Base-by-base conservation (phyloP, 148 eudicot genomes). In the Polygonum aviculare region DNA sequence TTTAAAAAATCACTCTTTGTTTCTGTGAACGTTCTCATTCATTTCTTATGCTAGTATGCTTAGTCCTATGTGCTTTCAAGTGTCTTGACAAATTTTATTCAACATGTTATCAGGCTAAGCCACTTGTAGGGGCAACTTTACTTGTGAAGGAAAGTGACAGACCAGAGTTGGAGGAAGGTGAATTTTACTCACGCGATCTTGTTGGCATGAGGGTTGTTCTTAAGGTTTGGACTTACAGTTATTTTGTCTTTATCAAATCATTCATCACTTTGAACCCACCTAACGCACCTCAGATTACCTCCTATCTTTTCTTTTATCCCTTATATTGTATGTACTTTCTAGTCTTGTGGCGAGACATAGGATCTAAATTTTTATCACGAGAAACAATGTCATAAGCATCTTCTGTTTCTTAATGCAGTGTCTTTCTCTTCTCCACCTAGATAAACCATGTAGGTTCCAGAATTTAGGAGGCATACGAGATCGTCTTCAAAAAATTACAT, bases 121-220 rank as follows among this genome's bases (percentile, higher is more conserved):
- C 84, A 76, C 92, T 94, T 79, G 89, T 91, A 52, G 98, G 98
- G 59, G 84, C 97, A 59, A 79, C 90, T 67, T 82, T 94, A 82
- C 87, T 94, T 75, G 93, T 88, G 36, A 83, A 78, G 62, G 88
- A 87, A 77, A 87, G 77, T 79, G 93, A 92, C 79, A 90, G 86
- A 83, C 98, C 98, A 48, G 87, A 82, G 74, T 76, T 94, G 81
- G 92, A 94, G 80, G 98, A 94, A 81, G 97, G 90, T 47, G 98
- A 94, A 78, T 92, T 87, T 80, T 92, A 94, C 38, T 83, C 91
- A 55, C 88, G 81, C 84, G 98, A 94, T 85, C 98, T 94, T 77
- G 81, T 94, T 84, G 98, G 97, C 84, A 86, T 94, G 89, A 82
- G 78, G 81, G 96, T 94, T 78, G 75, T 85, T 83, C 91, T 89